Base-by-base conservation (phyloP, 108 stramenopile species). In the Seminavis robusta region DNA sequence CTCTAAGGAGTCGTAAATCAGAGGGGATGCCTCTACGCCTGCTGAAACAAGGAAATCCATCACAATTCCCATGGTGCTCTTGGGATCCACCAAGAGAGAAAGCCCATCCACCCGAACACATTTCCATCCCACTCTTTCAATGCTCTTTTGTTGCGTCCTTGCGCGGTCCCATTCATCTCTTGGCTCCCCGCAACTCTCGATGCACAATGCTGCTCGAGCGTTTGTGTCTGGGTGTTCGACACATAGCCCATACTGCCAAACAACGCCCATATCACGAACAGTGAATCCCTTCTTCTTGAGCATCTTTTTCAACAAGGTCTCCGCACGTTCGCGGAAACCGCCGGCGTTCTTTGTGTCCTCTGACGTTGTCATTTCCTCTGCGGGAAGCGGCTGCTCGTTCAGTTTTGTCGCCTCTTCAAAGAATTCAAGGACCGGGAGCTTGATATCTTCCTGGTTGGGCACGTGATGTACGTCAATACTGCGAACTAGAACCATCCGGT, bases 41-140 rank as follows among this genome's bases (percentile, higher is more conserved):
- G 25, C 37, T 20, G 21, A n/a, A 20, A 8, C 24, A 19, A 56
- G 15, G 15, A 56, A 56, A 6, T 49, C 7, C 8, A 49, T 27
- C 15, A 21, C 48, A 15, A 15, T 21, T 27, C 11, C 48, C 8
- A 64, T 9, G 10, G 39, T 48, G 11, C 44, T 19, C 2, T 33
- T 33, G 23, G 36, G 36, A 52, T 77, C 51, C 27, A 58, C 34
- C 4, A 82, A 40, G 27, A 74, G 31, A 10, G 65, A 55, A 10
- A 71, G 15, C 2, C 63, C 59, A 47, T 78, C 77, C 6, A 83
- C 59, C 36, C 82, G 51, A 8, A 71, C 30, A 34, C 75, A 79
- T 51, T 63, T 61, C 82, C 82, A 83, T 3, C 82, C 82, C 7
- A 83, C 82, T 26, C 82, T 65, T 55, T 79, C 74, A 36, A 83